These are phyloP conservation scores for Colletotrichum echinochloae DNA, from an alignment of 2,329 filamentous ascomycete genomes.

Conservation along the genomic window DNA sequence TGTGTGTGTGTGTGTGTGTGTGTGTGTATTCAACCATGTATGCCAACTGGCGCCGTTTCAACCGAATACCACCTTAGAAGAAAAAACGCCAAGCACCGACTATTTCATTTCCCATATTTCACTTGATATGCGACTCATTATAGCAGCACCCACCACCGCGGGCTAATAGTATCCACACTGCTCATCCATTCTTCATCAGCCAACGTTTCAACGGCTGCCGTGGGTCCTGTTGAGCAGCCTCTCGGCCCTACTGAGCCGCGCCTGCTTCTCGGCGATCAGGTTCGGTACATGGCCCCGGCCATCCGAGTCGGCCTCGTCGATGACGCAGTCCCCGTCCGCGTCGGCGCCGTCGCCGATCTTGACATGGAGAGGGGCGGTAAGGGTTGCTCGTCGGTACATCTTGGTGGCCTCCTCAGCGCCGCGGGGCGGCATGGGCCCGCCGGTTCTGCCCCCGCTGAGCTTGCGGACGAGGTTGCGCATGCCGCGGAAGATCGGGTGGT, in stretches of 20 bases:
- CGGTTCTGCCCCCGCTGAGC: slow-evolving; percentile 32
- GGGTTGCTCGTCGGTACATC: slow-evolving; percentile 36
- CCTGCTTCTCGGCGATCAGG: slow-evolving; percentile 51
- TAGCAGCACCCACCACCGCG: background rate
- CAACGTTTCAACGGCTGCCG: background rate
- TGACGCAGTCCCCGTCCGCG: slow-evolving; percentile 34
- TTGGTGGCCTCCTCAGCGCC: slow-evolving; percentile 32
- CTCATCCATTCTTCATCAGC: background rate
- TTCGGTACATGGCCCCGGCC: slow-evolving; percentile 41
- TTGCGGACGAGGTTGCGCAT: slow-evolving; percentile 37
- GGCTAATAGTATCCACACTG: background rate
- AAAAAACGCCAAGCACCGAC: slow-evolving; percentile 21
- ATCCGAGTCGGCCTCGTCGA: slow-evolving; percentile 42
- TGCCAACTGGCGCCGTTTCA: background rate
- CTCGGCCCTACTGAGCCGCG: slow-evolving; percentile 56
- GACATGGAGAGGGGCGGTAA: background rate
- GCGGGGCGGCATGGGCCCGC: slow-evolving; percentile 29
- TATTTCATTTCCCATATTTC: slow-evolving; percentile 8
- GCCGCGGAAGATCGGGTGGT: slow-evolving; percentile 36
- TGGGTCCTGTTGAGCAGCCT: slow-evolving; percentile 48
- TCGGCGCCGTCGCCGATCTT: slow-evolving; percentile 39
- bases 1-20: background rate
- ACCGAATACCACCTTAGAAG: background rate
- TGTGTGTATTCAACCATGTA: background rate
- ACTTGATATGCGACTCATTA: background rate